These are phyloP conservation scores for Amniculicola lignicola DNA, from an alignment of 495 filamentous ascomycete species.

Conservation along the genomic window DNA sequence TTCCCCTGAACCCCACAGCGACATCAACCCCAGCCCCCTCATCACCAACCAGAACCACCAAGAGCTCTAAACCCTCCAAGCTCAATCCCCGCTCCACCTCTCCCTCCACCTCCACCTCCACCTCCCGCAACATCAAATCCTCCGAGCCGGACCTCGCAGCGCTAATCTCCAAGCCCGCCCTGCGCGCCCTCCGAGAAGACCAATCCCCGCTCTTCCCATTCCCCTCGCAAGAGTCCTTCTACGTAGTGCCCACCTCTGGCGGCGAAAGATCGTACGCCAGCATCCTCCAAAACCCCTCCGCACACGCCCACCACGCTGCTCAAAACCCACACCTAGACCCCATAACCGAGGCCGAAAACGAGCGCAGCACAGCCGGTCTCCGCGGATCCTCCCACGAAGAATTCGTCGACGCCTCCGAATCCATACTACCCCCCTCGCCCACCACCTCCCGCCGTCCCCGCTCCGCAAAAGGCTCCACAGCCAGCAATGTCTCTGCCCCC, in stretches of 20 bases:
- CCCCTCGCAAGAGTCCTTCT: conserved; percentile 76
- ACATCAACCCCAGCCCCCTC: conserved; percentile 9
- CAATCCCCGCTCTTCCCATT: conserved; percentile 40
- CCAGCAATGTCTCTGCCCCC: too few relatives aligned
- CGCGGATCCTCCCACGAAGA: conserved; percentile 42
- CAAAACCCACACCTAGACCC: conserved; percentile 43
- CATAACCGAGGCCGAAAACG: conserved; percentile 53
- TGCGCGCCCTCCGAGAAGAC: conserved; percentile 63
- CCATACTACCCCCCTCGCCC: conserved; percentile 49
- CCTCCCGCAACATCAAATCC: conserved; percentile 33
- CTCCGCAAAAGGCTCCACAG: background rate
- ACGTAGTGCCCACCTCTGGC: conserved; percentile 87
- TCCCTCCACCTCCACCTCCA: conserved; percentile 11
- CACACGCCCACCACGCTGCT: conserved; percentile 54
- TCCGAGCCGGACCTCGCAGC: conserved; percentile 71
- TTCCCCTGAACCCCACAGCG: conserved; percentile 60
- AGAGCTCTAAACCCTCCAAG: conserved; percentile 8
- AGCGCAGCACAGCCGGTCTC: conserved; percentile 46
- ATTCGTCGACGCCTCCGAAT: conserved; percentile 86
- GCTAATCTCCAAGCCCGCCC: conserved; percentile 75
- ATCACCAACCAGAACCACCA: conserved; percentile 2
- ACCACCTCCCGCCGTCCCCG: conserved; percentile 42
- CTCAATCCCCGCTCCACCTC: conserved; percentile 36
- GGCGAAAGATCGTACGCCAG: conserved; percentile 86
- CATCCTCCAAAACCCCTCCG: conserved; percentile 71